phyloP scores from a whole-genome alignment of 2,329 filamentous ascomycete genomes.

The Phyllosticta citriasiana region DNA sequence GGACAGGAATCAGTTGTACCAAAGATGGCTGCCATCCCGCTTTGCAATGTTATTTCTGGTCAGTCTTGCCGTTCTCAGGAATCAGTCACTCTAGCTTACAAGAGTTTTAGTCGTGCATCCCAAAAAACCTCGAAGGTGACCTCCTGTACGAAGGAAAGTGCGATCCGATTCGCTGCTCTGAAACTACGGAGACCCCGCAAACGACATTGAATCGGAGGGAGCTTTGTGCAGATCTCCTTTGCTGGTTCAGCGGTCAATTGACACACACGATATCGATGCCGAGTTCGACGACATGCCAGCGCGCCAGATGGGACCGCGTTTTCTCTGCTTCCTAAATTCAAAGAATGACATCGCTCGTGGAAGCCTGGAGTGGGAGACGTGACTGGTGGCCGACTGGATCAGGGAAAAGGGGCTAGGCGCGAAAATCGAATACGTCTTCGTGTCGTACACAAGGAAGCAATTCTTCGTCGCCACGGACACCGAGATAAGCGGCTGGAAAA shows the following conservation, averaged over 20 bases:
- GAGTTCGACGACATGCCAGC: slow-evolving; percentile 5
- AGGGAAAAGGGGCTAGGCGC: not conserved
- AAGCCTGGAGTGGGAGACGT: not conserved
- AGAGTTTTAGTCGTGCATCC: not conserved
- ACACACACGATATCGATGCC: not conserved
- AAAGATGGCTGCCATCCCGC: not conserved
- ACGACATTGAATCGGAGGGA: not conserved
- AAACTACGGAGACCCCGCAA: not conserved
- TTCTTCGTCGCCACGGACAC: not conserved
- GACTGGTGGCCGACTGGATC: slow-evolving; percentile 2
- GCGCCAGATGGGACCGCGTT: not conserved
- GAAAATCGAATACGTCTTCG: not conserved
- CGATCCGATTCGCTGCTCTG: not conserved
- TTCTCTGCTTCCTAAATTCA: slow-evolving; percentile 1
- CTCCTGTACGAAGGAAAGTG: not conserved
- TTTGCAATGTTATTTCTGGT: not conserved
- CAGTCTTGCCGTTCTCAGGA: not conserved
- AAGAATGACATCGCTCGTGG: not conserved
- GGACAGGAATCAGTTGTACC: not conserved
- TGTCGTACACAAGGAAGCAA: slow-evolving; percentile 7
- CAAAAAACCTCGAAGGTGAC: not conserved
- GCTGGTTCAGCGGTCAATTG: not conserved
- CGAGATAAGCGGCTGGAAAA: not conserved
- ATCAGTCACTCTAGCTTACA: not conserved
- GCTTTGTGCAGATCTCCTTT: not conserved